phyloP scores from a whole-genome alignment of 129 eudicot species.

The Flaveria linearis region DNA sequence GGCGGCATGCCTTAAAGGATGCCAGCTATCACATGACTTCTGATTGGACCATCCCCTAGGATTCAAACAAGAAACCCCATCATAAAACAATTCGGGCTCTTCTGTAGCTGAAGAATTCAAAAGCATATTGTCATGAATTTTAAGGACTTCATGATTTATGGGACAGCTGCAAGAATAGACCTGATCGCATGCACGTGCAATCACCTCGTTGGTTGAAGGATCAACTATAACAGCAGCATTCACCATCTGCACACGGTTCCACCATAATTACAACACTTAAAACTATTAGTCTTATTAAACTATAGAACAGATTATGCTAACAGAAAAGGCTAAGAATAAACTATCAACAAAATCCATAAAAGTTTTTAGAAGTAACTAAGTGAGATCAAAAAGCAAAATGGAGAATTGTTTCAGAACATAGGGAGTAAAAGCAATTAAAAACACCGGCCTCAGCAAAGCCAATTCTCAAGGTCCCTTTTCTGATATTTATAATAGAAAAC shows the following conservation, averaged over 20 bases:
- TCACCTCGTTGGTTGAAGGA: conserved; percentile 66
- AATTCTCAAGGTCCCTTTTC: no score
- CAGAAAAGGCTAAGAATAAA: background rate
- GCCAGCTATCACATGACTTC: conserved; percentile 46
- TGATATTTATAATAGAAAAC: no score
- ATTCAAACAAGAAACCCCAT: conserved; percentile 65
- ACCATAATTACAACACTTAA: conserved; percentile 18
- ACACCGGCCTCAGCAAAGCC: no score
- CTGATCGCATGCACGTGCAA: conserved; percentile 75
- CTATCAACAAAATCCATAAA: background rate
- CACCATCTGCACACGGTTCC: conserved; percentile 49
- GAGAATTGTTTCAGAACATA: background rate
- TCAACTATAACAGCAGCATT: conserved; percentile 95
- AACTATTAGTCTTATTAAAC: background rate
- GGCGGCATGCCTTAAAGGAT: conserved; percentile 95
- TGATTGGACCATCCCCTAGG: conserved; percentile 75
- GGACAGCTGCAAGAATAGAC: conserved; percentile 40
- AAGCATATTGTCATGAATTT: conserved; percentile 26
- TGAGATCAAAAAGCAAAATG: background rate
- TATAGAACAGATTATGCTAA: background rate
- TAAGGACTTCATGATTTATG: conserved; percentile 26
- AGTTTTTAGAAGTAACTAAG: background rate
- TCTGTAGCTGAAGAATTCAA: conserved; percentile 29
- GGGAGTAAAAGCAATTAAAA: background rate
- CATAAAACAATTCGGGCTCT: conserved; percentile 29